phyloP scores from a whole-genome alignment of 1,284 basidiomycete genomes.

The Leccinum insolens region DNA sequence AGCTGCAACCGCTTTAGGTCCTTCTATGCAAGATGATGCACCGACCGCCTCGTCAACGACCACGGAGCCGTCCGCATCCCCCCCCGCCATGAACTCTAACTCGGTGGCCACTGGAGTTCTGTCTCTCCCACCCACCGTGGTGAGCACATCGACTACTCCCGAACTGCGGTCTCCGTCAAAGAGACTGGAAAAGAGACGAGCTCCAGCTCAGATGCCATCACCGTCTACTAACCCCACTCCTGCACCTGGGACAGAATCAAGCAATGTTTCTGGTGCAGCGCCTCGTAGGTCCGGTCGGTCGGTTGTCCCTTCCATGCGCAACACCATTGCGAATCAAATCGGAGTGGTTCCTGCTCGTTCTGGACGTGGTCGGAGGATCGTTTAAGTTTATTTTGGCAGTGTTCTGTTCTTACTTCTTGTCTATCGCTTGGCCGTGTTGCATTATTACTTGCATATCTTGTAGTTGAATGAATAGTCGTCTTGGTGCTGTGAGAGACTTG shows the following conservation, averaged over 20 bases:
- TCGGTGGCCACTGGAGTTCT: background rate
- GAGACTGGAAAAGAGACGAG: background rate
- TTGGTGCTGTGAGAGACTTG: too few species aligned
- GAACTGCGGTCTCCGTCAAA: background rate
- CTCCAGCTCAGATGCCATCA: background rate
- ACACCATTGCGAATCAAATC: background rate
- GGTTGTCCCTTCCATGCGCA: background rate
- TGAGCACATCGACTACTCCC: background rate
- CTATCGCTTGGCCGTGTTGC: background rate
- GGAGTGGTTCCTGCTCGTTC: background rate
- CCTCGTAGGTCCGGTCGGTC: background rate
- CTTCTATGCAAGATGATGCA: too few species aligned
- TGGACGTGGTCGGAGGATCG: background rate
- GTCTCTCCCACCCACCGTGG: background rate
- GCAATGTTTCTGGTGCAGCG: background rate
- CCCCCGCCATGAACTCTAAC: background rate
- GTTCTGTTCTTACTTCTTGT: background rate
- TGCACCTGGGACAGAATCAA: background rate
- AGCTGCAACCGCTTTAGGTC: too few species aligned
- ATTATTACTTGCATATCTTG: background rate
- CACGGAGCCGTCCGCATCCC: too few species aligned
- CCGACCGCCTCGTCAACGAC: too few species aligned
- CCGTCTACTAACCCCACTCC: background rate
- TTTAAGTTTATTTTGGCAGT: background rate
- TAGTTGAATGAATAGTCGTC: background rate